phyloP scores from a whole-genome alignment of 257 asterid genomes.

The Petrea volubilis region DNA sequence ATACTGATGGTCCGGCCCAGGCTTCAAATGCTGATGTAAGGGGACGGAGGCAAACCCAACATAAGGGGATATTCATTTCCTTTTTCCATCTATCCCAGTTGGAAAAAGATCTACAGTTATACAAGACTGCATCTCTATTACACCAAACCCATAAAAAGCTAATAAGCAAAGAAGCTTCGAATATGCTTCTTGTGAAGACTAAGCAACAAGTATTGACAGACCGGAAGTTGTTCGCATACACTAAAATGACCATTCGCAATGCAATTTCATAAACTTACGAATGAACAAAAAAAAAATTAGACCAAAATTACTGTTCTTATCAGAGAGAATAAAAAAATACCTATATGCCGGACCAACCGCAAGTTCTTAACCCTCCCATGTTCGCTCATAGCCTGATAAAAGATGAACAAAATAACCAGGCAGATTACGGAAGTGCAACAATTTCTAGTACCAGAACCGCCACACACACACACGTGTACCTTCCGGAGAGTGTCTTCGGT shows the following conservation, averaged over 20 bases:
- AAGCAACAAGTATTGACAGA: neutral
- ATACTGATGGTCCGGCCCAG: neutral
- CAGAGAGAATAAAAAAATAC: conserved; percentile 32
- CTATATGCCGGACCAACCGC: conserved; percentile 88
- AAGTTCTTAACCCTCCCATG: conserved; percentile 82
- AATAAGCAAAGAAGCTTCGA: neutral
- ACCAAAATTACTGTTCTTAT: neutral
- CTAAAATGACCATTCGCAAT: neutral
- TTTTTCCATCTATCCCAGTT: neutral
- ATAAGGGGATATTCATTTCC: neutral
- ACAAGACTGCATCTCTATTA: neutral
- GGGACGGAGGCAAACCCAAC: neutral
- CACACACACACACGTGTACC: conserved; percentile 30
- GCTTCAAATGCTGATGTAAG: neutral
- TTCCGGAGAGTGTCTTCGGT: conserved; percentile 73
- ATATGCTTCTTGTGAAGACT: neutral
- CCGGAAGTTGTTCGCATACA: neutral
- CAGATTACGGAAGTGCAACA: neutral
- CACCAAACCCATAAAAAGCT: neutral
- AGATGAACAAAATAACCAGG: conserved; percentile 1
- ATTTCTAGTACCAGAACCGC: conserved; percentile 3
- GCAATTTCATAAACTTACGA: neutral
- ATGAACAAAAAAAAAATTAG: neutral
- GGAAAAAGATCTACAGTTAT: neutral
- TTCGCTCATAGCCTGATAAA: conserved; percentile 71